Percentiles rank a stretch among this genome's conserved stretches.
These are phyloP conservation scores for Luffa aegyptiaca DNA, from an alignment of 306 rosid species.

Conservation along the genomic window DNA sequence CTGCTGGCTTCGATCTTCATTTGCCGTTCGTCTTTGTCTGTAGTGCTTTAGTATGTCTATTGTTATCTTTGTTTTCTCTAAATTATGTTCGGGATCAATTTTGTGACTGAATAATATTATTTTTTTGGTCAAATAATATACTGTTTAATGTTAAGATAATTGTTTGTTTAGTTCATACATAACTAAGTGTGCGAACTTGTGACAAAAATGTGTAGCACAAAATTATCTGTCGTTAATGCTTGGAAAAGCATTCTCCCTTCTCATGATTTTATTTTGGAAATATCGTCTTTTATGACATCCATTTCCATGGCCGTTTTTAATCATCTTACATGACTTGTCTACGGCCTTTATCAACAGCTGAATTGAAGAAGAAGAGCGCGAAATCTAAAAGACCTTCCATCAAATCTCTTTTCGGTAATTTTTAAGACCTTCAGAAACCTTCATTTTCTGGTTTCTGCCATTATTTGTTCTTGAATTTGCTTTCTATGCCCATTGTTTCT, in stretches of 20 bases:
- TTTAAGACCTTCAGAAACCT: not conserved
- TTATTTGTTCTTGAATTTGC: not conserved
- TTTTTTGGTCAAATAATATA: not conserved
- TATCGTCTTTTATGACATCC: conserved; percentile 5
- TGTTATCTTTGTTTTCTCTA: not conserved
- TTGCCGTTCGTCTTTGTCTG: not conserved
- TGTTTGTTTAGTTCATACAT: not conserved
- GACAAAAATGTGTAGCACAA: not conserved
- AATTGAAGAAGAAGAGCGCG: conserved; percentile 85
- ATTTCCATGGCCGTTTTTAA: not conserved
- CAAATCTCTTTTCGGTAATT: conserved; percentile 77
- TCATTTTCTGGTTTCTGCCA: not conserved
- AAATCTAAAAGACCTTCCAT: conserved; percentile 87
- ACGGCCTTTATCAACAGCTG: conserved; percentile 45
- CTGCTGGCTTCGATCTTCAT: not conserved
- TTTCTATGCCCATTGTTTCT: not conserved
- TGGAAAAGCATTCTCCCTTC: not conserved
- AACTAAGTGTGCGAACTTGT: not conserved
- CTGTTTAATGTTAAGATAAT: not conserved
- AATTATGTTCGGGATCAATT: not conserved
- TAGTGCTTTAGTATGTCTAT: not conserved
- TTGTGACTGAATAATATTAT: not conserved
- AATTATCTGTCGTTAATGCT: not conserved
- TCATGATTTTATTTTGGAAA: not conserved
- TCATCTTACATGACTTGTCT: not conserved